These are phyloP conservation scores for Candida oleophila DNA, from an alignment of 805 yeast species.

Conservation along the genomic window DNA sequence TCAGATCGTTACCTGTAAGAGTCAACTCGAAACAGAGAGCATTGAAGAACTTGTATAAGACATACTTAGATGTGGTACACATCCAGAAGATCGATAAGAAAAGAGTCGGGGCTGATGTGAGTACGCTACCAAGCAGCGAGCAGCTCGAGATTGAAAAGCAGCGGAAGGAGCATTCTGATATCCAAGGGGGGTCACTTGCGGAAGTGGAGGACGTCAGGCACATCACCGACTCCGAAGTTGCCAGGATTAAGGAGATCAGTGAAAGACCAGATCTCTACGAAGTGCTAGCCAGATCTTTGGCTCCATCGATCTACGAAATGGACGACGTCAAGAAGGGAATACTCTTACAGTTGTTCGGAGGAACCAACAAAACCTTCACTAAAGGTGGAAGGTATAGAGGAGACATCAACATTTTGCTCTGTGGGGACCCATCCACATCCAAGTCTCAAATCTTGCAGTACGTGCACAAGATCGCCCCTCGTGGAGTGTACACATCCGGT, in stretches of 20 bases:
- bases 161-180: constrained; percentile 15
- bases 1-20: constrained; percentile 88
- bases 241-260: constrained; percentile 58
- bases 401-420: constrained; percentile 83
- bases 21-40: constrained; percentile 83
- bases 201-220: constrained; percentile 77
- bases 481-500: constrained; percentile 98
- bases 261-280: constrained; percentile 80
- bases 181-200: background rate
- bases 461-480: constrained; percentile 95
- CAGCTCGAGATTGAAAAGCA: constrained; percentile 60
- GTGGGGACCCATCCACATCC: constrained; percentile 98
- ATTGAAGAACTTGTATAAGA: constrained; percentile 80
- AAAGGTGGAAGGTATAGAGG: constrained; percentile 97
- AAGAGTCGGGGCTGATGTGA: constrained; percentile 75
- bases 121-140: constrained; percentile 46
- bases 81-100: constrained; percentile 81
- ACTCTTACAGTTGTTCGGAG: constrained; percentile 89
- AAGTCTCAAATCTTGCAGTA: constrained; percentile 93
- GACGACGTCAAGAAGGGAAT: constrained; percentile 97
- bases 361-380: constrained; percentile 81
- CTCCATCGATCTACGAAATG: constrained; percentile 96
- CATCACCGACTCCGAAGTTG: constrained; percentile 68
- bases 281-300: constrained; percentile 81
- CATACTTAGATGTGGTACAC: constrained; percentile 92